phyloP scores from a whole-genome alignment of 257 asterid genomes.

The Solanum infundibuliforme region DNA sequence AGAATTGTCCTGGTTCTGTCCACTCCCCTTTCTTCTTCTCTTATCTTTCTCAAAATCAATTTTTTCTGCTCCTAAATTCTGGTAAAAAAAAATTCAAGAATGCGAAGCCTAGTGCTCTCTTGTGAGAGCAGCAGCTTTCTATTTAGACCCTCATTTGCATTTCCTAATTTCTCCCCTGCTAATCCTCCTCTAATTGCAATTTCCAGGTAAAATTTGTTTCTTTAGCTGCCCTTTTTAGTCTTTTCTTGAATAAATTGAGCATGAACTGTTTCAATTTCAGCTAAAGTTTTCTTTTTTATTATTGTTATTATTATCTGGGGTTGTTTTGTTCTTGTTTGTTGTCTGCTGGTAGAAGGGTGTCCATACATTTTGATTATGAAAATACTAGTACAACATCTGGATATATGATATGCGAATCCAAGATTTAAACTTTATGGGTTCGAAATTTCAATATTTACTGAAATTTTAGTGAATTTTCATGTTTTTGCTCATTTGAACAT shows the following conservation, averaged over 20 bases:
- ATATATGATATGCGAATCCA: not conserved
- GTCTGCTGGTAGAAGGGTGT: not conserved
- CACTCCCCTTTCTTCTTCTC: not conserved
- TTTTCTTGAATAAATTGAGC: not conserved
- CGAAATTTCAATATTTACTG: not conserved
- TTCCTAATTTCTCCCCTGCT: not conserved
- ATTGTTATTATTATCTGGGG: not conserved
- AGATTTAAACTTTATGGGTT: not conserved
- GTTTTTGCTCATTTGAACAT: not conserved
- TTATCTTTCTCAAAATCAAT: not conserved
- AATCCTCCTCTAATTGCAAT: not conserved
- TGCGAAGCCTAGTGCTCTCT: slow-evolving; percentile 17
- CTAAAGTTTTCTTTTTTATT: not conserved
- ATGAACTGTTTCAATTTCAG: not conserved
- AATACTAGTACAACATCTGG: not conserved
- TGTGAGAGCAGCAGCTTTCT: not conserved
- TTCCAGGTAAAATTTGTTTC: slow-evolving; percentile 8
- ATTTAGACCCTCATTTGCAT: slow-evolving; percentile 1
- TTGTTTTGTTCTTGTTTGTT: not conserved
- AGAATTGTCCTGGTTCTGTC: not conserved
- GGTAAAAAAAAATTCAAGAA: not conserved
- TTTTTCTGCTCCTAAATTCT: not conserved
- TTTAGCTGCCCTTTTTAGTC: not conserved
- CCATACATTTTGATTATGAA: not conserved
- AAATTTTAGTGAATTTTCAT: not conserved